Conservation (phyloP, 257 asterid species). For the Solanum peruvianum region DNA sequence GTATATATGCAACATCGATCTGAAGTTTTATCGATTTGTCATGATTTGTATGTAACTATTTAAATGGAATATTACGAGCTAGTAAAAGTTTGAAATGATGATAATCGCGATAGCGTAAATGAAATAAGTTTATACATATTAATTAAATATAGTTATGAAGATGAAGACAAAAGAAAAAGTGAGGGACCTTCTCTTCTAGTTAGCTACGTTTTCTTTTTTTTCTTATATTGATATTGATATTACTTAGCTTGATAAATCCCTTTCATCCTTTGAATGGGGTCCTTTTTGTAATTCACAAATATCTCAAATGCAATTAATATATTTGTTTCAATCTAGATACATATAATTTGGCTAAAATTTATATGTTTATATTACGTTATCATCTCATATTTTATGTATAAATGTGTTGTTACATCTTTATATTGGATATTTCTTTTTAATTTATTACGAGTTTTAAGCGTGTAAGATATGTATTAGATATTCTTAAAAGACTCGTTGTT, state of each 20-base stretch:
- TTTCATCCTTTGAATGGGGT: background rate
- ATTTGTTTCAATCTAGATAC: background rate
- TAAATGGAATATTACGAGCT: background rate
- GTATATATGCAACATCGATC: background rate
- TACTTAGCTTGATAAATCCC: background rate
- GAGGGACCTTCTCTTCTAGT: background rate
- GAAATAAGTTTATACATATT: background rate
- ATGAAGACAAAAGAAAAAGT: background rate
- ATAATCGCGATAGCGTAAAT: background rate
- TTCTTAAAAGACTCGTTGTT: too few species aligned
- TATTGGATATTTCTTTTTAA: background rate
- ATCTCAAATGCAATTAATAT: background rate
- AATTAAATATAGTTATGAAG: background rate
- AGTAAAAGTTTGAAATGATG: background rate
- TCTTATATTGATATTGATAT: background rate
- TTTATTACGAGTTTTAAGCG: background rate
- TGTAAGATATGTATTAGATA: background rate
- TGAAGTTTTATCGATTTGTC: too few species aligned
- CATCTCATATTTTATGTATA: background rate
- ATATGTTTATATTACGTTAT: background rate
- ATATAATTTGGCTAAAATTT: background rate
- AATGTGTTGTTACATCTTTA: background rate
- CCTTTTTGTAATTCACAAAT: background rate
- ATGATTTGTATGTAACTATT: background rate
- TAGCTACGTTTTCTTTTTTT: background rate